Conservation (phyloP, 148 eudicot species). For the Dianthus caryophyllus region DNA sequence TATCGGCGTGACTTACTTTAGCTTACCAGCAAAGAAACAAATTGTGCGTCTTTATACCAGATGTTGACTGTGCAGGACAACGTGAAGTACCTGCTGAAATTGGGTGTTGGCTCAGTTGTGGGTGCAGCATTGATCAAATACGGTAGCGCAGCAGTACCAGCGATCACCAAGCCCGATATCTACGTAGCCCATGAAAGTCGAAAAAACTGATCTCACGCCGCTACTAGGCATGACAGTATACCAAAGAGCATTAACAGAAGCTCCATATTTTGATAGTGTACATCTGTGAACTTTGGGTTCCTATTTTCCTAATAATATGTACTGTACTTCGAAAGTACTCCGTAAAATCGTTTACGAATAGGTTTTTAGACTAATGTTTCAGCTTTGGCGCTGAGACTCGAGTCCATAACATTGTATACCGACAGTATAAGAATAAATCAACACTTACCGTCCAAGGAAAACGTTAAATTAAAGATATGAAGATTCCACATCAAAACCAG, state of each 20-base stretch:
- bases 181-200: constrained; percentile 29
- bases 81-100: constrained; percentile 38
- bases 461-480: too few species aligned
- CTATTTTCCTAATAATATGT: too few species aligned
- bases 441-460: constrained; percentile 16
- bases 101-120: constrained; percentile 41
- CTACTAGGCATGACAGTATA: not conserved
- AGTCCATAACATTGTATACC: not conserved
- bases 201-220: constrained; percentile 10
- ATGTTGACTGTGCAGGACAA: constrained; percentile 39
- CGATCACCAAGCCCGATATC: constrained; percentile 51
- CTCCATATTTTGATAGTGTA: not conserved
- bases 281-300: not conserved
- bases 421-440: constrained; percentile 19
- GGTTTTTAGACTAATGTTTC: too few species aligned
- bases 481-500: too few species aligned
- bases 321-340: too few species aligned
- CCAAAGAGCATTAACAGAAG: not conserved
- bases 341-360: too few species aligned
- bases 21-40: not conserved
- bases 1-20: not conserved
- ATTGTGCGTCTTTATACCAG: not conserved
- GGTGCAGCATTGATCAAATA: constrained; percentile 59
- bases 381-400: not conserved
- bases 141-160: constrained; percentile 49